Evolutionary conservation across 1,284 basidiomycete genomes (phyloP), one percentile per base, ranked within the genome.

Genomic region (Butyriboletus regius): DNA sequence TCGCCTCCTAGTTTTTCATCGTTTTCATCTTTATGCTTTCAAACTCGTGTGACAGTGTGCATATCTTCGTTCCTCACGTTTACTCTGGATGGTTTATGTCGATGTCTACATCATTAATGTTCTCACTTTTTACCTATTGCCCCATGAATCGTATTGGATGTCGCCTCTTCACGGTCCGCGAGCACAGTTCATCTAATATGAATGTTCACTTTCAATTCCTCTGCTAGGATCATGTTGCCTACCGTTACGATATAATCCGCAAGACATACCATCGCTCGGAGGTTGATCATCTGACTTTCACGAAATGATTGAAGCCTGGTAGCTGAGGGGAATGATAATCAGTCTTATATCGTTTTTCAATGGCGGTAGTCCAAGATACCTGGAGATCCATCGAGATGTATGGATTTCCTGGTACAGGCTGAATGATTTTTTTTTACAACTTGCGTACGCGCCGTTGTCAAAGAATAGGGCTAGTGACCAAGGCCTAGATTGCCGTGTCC

Each of bases 21-120:
- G 35, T 47, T 44, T 46, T 41, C 32, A 14, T 7, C 12, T 48
- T 46, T n/a, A 7, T 50, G 59, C 41, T 62, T 55, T 63, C 38
- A 43, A 26, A 35, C 42, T 49, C 12, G 50, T 6, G 22, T 18
- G 39, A 40, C 26, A 17, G 22, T 48, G 26, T 44, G 31, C 43
- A 43, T 44, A 36, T 18, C 24, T 60, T 60, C 47, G 54, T 55
- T 59, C 48, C 50, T 59, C 41, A 36, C 18, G 28, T 46, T 37
- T 26, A 13, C 15, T 33, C 42, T 40, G 17, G 4, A 43, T 54
- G 17, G 18, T 43, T 52, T 43, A 13, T 20, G 9, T 42, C 17
- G 37, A 54, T 29, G 33, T 51, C 29, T 32, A 55, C 43, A 54
- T 35, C 3, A 12, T 49, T 26, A 24, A 26, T 34, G 46, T 20